phyloP scores from a whole-genome alignment of 805 yeast genomes.

The Candida krabiensis region DNA sequence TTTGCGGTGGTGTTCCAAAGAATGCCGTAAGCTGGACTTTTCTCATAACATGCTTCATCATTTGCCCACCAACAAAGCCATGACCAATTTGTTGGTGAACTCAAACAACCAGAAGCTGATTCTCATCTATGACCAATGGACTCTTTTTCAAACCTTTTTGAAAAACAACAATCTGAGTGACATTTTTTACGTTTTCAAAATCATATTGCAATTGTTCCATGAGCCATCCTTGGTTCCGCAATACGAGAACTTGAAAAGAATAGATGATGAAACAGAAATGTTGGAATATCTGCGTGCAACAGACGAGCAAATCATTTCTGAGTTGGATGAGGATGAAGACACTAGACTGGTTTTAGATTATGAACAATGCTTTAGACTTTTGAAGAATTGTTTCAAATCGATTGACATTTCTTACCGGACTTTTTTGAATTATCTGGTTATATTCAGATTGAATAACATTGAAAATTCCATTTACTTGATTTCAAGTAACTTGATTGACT shows the following conservation, averaged over 20 bases:
- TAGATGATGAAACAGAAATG: constrained; percentile 12
- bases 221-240: constrained; percentile 16
- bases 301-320: constrained; percentile 2
- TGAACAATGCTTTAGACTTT: constrained; percentile 10
- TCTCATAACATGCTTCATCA: constrained; percentile 28
- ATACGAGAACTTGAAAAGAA: constrained; percentile 19
- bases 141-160: constrained; percentile 15
- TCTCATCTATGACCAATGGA: constrained; percentile 27
- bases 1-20: constrained; percentile 31
- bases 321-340: neutral
- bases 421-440: constrained; percentile 22
- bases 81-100: constrained; percentile 22
- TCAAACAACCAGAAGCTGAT: constrained; percentile 11
- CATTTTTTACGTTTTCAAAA: constrained; percentile 19
- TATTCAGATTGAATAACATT: constrained; percentile 27
- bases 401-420: constrained; percentile 15
- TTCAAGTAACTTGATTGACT: constrained; percentile 16
- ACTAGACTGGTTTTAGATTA: constrained; percentile 6
- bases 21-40: constrained; percentile 29
- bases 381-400: constrained; percentile 25
- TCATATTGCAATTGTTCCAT: constrained; percentile 23
- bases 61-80: constrained; percentile 30
- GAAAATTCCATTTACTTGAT: constrained; percentile 28
- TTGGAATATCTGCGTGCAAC: constrained; percentile 10
- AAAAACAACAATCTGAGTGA: constrained; percentile 14